These are phyloP conservation scores for Coemansia aciculifera DNA, from an alignment of 192 early-diverging fungal genomes.

Conservation along the genomic window DNA sequence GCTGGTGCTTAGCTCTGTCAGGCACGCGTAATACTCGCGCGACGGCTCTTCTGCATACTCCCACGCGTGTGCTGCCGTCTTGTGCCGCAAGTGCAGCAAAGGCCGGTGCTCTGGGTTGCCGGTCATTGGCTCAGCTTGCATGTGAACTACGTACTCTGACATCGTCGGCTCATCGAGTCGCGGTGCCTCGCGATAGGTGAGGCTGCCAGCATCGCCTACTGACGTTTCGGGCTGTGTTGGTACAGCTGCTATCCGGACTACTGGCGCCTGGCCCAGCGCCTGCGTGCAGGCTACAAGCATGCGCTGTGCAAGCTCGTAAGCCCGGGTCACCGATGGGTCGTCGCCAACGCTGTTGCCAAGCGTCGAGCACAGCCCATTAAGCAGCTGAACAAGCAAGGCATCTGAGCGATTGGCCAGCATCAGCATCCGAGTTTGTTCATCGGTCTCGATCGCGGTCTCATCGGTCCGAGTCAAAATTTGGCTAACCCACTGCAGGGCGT, in stretches of 20 bases:
- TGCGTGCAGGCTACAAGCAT: slow-evolving; percentile 81
- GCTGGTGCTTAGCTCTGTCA: slow-evolving; percentile 67
- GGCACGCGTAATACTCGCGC: slow-evolving; percentile 47
- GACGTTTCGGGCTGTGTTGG: slow-evolving; percentile 75
- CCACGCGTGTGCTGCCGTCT: slow-evolving; percentile 19
- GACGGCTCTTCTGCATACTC: slow-evolving; percentile 19
- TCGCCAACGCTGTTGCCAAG: slow-evolving; percentile 65
- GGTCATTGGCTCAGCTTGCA: slow-evolving; percentile 63
- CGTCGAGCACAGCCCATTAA: slow-evolving; percentile 73
- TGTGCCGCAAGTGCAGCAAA: slow-evolving; percentile 40
- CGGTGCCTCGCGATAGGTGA: slow-evolving; percentile 75
- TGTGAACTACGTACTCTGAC: slow-evolving; percentile 78
- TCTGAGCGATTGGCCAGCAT: slow-evolving; percentile 75
- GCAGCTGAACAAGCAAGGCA: slow-evolving; percentile 33
- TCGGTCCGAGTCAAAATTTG: slow-evolving; percentile 76
- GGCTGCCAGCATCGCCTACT: slow-evolving; percentile 69
- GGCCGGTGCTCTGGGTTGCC: slow-evolving; percentile 51
- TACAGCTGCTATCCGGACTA: not conserved
- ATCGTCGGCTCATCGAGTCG: slow-evolving; percentile 74
- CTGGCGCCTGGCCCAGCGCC: slow-evolving; percentile 65
- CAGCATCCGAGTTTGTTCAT: slow-evolving; percentile 9
- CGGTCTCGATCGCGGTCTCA: slow-evolving; percentile 59
- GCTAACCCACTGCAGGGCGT: slow-evolving; percentile 58
- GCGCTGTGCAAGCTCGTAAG: slow-evolving; percentile 65
- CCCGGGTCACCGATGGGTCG: slow-evolving; percentile 59